phyloP scores from a whole-genome alignment of 163 green algal genomes.

The Scenedesmus sp. region DNA sequence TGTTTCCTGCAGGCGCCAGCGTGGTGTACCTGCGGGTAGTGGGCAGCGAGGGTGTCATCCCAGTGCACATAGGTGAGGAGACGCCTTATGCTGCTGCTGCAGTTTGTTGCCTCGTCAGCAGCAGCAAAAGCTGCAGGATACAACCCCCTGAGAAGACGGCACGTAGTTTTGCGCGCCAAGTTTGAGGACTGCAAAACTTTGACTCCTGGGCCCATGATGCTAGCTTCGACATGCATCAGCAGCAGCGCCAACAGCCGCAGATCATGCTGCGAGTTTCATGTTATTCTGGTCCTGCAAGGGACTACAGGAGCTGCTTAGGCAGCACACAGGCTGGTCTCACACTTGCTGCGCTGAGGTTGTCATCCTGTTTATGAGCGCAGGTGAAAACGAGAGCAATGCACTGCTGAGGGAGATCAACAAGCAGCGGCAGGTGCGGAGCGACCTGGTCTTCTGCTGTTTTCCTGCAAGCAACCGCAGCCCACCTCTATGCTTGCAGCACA shows the following conservation, averaged over 20 bases:
- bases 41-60: slow-evolving; percentile 46
- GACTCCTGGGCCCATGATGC: no score
- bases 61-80: slow-evolving; percentile 61
- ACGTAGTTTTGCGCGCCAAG: not conserved
- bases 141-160: no score
- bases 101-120: not conserved
- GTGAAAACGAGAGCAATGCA: slow-evolving; percentile 66
- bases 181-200: not conserved
- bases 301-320: not conserved
- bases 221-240: not conserved
- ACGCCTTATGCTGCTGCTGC: not conserved
- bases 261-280: not conserved
- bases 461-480: not conserved
- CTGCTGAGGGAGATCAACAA: slow-evolving; percentile 71
- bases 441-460: not conserved
- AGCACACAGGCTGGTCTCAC: not conserved
- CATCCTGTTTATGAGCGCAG: not conserved
- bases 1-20: slow-evolving; percentile 10
- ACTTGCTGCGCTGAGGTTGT: not conserved
- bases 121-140: not conserved
- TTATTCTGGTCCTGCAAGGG: not conserved
- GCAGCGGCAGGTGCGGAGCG: slow-evolving; percentile 32
- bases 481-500: not conserved
- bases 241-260: not conserved
- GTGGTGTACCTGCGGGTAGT: slow-evolving; percentile 59